These are phyloP conservation scores for Picocystis sp. DNA, from an alignment of 163 green algal genomes.

Conservation along the genomic window DNA sequence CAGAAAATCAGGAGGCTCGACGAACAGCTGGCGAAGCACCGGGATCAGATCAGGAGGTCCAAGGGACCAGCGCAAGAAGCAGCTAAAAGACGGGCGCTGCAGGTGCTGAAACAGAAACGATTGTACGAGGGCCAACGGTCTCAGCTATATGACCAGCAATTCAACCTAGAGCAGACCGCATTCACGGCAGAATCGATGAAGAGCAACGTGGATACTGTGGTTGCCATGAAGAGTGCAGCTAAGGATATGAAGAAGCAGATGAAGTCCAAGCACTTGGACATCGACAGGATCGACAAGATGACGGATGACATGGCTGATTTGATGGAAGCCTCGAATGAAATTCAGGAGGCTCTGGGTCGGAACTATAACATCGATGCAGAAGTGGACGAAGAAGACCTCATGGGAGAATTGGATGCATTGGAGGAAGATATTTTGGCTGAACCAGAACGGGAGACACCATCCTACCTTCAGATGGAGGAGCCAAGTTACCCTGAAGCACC, in stretches of 20 bases:
- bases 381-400: slow-evolving; percentile 81
- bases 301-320: slow-evolving; percentile 84
- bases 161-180: slow-evolving; percentile 82
- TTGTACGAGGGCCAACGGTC: slow-evolving; percentile 85
- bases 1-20: slow-evolving; percentile 86
- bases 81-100: slow-evolving; percentile 24
- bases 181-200: slow-evolving; percentile 62
- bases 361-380: slow-evolving; percentile 83
- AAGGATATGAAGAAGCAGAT: slow-evolving; percentile 68
- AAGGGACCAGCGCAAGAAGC: slow-evolving; percentile 63
- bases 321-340: slow-evolving; percentile 82
- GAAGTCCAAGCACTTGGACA: slow-evolving; percentile 68
- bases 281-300: slow-evolving; percentile 80
- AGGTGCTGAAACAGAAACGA: slow-evolving; percentile 85
- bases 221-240: slow-evolving; percentile 50
- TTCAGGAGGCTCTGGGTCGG: slow-evolving; percentile 67
- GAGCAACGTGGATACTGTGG: slow-evolving; percentile 13
- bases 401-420: slow-evolving; percentile 87
- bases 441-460: slow-evolving; percentile 31
- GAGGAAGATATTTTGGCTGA: slow-evolving; percentile 62
- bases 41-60: slow-evolving; percentile 64
- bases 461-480: slow-evolving; percentile 58
- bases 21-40: slow-evolving; percentile 64
- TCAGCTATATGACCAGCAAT: slow-evolving; percentile 89
- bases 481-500: too few species aligned